Evolutionary conservation across 441 rosid species (phyloP), one percentile per base, ranked within the genome.

Genomic region (Croton laevigatus): DNA sequence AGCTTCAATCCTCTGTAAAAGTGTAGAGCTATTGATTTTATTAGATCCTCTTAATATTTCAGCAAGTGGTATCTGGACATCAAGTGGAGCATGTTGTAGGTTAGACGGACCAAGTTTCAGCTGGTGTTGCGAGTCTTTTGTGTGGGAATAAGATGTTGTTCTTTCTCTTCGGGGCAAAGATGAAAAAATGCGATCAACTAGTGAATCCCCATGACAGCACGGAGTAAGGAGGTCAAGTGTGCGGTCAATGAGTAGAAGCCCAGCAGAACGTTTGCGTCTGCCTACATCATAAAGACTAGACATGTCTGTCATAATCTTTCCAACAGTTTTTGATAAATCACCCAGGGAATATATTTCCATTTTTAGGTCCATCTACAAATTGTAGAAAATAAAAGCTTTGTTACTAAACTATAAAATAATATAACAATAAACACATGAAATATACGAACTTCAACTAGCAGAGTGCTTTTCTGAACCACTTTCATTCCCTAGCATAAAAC

Each of bases 271-370:
- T 81, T 89, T 94, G 9, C 93, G 94, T 23, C 97, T 97, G 66
- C 97, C 97, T 40, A 94, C 97, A 81, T 94, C 97, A 71, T 94
- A 94, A 67, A 91, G 94, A 81, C 98, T 91, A 69, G 98, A 91
- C 98, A 94, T 94, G 83, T 91, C 97, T 20, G 93, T 94, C 89
- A 94, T 75, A 71, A 89, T 86, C 82, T 91, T 91, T 76, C 98
- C 98, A 59, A 94, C 90, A 44, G 85, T 81, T 78, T 91, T 91
- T 62, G 98, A 94, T 75, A 87, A 60, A 83, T 89, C 91, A 14
- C 98, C 97, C 69, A 91, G 76, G 73, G 98, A 94, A 81, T 87
- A 94, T 75, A 94, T 90, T 77, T 94, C 98, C 91, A 88, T 72
- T 82, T 94, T 94, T 85, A 94, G 81, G 79, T 94, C 97, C 98